Conservation (phyloP, 805 yeast species). For the Wickerhamomyces canadensis region DNA sequence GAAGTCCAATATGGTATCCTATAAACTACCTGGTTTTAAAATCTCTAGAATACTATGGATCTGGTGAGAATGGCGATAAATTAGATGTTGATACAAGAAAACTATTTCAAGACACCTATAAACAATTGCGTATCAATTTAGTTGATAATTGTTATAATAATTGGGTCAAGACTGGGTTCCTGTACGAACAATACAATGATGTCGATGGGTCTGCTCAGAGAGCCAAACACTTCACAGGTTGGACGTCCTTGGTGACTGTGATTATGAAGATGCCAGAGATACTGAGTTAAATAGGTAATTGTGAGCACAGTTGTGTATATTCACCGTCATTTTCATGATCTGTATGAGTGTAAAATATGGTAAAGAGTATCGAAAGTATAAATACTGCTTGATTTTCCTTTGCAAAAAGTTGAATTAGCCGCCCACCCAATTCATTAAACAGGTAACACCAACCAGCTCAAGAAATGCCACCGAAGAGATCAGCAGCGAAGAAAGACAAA, state of each 20-base stretch:
- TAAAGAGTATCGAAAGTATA: no score
- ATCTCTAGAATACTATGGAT: constrained; percentile 51
- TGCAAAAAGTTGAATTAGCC: no score
- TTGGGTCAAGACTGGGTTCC: constrained; percentile 73
- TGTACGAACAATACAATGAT: constrained; percentile 90
- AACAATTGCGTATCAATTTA: constrained; percentile 55
- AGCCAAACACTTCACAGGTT: constrained; percentile 86
- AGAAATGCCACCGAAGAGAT: no score
- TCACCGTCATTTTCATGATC: no score
- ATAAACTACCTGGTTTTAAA: constrained; percentile 82
- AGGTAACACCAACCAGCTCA: no score
- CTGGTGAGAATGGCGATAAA: constrained; percentile 16
- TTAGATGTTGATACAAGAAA: constrained; percentile 25
- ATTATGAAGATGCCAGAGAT: constrained; percentile 84
- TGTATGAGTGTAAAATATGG: no score
- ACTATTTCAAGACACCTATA: constrained; percentile 45
- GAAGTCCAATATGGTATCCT: constrained; percentile 90
- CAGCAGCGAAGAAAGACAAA: no score
- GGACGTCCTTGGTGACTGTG: constrained; percentile 79
- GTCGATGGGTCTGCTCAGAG: constrained; percentile 70
- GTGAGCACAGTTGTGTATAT: no score
- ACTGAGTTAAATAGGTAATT: no score
- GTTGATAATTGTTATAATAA: constrained; percentile 63
- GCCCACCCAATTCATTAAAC: no score
- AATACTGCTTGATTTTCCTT: no score